Conservation (phyloP, 202 grass and related monocot species). For the Schoenoplectus tabernaemontani region DNA sequence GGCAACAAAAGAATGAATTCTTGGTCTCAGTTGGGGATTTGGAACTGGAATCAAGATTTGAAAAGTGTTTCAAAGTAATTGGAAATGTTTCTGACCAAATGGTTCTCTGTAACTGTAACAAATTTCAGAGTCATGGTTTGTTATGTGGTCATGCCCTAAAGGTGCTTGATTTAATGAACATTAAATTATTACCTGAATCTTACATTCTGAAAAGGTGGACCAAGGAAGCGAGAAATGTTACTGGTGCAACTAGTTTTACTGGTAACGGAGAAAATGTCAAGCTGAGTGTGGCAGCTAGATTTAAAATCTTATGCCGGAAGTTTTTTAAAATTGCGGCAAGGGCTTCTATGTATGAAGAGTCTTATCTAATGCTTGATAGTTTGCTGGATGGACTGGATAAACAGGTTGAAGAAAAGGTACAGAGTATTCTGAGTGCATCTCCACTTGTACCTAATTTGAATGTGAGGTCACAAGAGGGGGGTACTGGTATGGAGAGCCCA, state of each 20-base stretch:
- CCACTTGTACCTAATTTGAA: constrained; percentile 28
- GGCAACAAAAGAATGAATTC: constrained; percentile 13
- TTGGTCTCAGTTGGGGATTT: constrained; percentile 20
- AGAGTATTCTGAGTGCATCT: constrained; percentile 22
- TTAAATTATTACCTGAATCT: constrained; percentile 26
- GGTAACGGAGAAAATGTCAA: constrained; percentile 2
- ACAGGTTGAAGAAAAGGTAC: constrained; percentile 26
- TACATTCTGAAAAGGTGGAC: constrained; percentile 28
- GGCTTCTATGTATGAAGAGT: constrained; percentile 19
- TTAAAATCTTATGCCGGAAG: constrained; percentile 23
- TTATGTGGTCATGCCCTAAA: constrained; percentile 26
- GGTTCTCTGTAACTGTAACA: constrained; percentile 20
- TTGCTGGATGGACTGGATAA: constrained; percentile 21
- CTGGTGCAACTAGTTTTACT: background rate
- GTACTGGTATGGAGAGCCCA: constrained; percentile 1
- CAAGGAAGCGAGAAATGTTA: constrained; percentile 16
- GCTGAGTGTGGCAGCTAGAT: constrained; percentile 5
- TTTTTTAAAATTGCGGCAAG: constrained; percentile 25
- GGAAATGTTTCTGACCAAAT: constrained; percentile 11
- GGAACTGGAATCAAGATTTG: background rate
- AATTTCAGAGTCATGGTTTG: constrained; percentile 27
- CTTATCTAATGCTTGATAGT: constrained; percentile 2
- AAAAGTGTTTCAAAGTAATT: constrained; percentile 24
- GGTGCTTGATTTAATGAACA: constrained; percentile 30
- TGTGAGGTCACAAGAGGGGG: constrained; percentile 11